Percentiles rank a stretch among this genome's conserved stretches.
These are phyloP conservation scores for Cokeromyces recurvatus DNA, from an alignment of 371 early-diverging fungal species.

Conservation along the genomic window DNA sequence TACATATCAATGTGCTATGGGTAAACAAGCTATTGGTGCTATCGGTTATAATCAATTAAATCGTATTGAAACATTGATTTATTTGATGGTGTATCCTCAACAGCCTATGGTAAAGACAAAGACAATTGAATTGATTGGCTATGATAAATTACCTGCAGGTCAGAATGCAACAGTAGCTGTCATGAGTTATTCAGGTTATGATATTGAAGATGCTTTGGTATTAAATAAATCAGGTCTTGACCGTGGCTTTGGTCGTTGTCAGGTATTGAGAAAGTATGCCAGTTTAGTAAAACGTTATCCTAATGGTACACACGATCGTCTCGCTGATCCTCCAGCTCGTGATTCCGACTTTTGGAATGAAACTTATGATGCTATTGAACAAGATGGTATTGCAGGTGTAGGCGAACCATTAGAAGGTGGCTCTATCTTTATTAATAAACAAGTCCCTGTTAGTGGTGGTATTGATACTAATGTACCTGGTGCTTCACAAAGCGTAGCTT, in stretches of 20 bases:
- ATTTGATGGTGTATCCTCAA: constrained; percentile 97
- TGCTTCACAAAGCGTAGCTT: constrained; percentile 55
- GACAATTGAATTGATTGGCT: constrained; percentile 97
- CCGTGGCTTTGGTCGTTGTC: constrained; percentile 98
- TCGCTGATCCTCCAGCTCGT: constrained; percentile 70
- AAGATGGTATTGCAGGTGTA: constrained; percentile 87
- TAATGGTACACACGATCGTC: constrained; percentile 86
- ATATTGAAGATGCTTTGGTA: constrained; percentile 99
- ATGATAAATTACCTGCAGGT: constrained; percentile 98
- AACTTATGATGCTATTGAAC: constrained; percentile 69
- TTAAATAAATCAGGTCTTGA: constrained; percentile 97
- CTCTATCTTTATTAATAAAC: constrained; percentile 83
- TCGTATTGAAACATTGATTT: constrained; percentile 96
- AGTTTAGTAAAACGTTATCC: constrained; percentile 79
- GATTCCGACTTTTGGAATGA: constrained; percentile 43
- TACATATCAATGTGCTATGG: constrained; percentile 99
- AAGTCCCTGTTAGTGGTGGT: constrained; percentile 74
- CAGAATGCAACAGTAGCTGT: constrained; percentile 99
- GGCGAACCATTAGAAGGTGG: constrained; percentile 79
- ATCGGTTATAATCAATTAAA: constrained; percentile 95
- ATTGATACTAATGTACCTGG: constrained; percentile 53
- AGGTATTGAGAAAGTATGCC: constrained; percentile 90
- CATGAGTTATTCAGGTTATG: constrained; percentile 99
- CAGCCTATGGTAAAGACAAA: constrained; percentile 98
- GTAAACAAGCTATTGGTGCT: constrained; percentile 99